Evolutionary conservation across 352 stramenopile genomes (phyloP).

Genomic region (Phytophthora boehmeriae): DNA sequence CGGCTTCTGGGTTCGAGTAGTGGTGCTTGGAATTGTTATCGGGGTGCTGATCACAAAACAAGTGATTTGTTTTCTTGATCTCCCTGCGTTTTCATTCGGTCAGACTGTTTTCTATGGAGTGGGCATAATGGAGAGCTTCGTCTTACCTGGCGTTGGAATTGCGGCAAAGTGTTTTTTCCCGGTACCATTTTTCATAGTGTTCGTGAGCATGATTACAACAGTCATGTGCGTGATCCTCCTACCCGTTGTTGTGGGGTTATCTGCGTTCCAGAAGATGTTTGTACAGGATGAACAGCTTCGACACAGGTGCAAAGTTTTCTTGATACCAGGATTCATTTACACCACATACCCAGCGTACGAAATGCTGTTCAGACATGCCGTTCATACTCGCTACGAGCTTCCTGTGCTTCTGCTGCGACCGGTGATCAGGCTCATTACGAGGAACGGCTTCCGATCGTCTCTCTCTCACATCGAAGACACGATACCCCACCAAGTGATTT

Average conservation of each 20-base stretch:
- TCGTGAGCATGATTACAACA: conserved; percentile 7
- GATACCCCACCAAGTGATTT: conserved; percentile 23
- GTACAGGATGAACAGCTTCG: conserved; percentile 4
- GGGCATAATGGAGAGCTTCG: conserved; percentile 9
- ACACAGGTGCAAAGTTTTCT: conserved; percentile 1
- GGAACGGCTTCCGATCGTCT: conserved; percentile 7
- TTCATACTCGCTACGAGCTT: conserved; percentile 13
- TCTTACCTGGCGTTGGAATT: conserved; percentile 11
- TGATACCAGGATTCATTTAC: conserved; percentile 19
- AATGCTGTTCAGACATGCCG: conserved; percentile 18
- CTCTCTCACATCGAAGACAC: conserved; percentile 24
- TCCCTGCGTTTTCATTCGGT: conserved; percentile 15
- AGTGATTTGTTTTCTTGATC: conserved; percentile 18
- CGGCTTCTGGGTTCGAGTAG: conserved; percentile 31
- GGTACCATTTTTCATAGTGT: conserved; percentile 28
- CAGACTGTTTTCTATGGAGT: conserved; percentile 13
- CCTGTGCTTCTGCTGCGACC: conserved; percentile 17
- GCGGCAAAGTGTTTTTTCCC: conserved; percentile 26
- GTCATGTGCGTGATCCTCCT: conserved; percentile 15
- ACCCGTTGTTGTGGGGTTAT: conserved; percentile 13
- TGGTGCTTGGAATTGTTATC: conserved; percentile 10
- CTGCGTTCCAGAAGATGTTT: conserved; percentile 11
- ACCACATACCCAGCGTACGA: conserved; percentile 24
- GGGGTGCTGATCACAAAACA: conserved; percentile 16
- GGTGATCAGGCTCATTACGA: conserved; percentile 12